Evolutionary conservation across 306 rosid genomes (phyloP).

Genomic region (Cajanus cajan): DNA sequence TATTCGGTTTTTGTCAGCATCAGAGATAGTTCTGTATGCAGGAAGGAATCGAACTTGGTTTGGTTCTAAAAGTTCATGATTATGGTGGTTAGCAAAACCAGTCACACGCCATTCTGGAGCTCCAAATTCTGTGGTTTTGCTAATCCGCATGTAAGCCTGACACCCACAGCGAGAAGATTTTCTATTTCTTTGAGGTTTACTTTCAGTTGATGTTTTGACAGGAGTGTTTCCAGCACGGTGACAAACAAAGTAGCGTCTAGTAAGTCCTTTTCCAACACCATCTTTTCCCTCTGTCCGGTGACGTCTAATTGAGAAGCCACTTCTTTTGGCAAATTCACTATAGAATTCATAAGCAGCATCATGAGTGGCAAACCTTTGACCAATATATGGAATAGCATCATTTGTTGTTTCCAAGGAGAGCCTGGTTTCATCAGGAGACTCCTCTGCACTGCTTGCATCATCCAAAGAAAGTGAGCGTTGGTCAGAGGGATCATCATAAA

Average conservation of each 20-base stretch:
- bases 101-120: conserved; percentile 92
- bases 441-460: conserved; percentile 85
- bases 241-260: conserved; percentile 90
- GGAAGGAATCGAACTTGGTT: conserved; percentile 99
- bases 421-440: conserved; percentile 75
- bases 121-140: conserved; percentile 84
- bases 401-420: conserved; percentile 61
- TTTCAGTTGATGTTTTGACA: conserved; percentile 59
- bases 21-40: conserved; percentile 90
- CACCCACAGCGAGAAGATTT: conserved; percentile 97
- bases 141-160: conserved; percentile 89
- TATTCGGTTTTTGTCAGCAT: conserved; percentile 78
- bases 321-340: conserved; percentile 77
- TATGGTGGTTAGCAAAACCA: conserved; percentile 91
- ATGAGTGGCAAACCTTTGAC: conserved; percentile 85
- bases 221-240: conserved; percentile 98
- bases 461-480: conserved; percentile 77
- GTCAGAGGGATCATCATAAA: conserved; percentile 84
- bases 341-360: conserved; percentile 89
- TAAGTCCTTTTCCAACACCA: conserved; percentile 93
- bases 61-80: conserved; percentile 90
- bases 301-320: conserved; percentile 91
- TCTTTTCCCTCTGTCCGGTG: conserved; percentile 97
- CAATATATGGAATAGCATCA: conserved; percentile 75
- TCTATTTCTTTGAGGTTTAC: conserved; percentile 87